Base-by-base conservation (phyloP, 2,329 filamentous ascomycete genomes). In the Cladophialophora bantiana region DNA sequence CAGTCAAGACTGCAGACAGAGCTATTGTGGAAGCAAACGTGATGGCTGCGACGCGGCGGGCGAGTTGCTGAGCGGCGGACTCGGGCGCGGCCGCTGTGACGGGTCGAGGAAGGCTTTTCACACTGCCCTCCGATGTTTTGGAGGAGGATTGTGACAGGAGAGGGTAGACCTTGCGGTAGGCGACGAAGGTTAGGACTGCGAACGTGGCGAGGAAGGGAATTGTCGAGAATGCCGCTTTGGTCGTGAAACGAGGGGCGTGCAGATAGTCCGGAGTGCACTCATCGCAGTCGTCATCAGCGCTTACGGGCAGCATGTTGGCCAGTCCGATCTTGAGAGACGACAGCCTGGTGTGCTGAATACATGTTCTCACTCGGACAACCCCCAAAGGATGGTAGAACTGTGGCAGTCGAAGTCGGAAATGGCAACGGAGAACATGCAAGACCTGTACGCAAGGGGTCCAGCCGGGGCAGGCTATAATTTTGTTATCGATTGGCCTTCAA, bases 21-120 rank as follows among this genome's bases (percentile, higher is more conserved):
- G 88, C 92, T 40, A 95, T 86, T 9, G 91, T 96, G 0, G 88
- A 85, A 6, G 91, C 89, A 77, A 96, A 96, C 1, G 90, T 88
- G 65, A 85, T 79, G 13, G 88, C 89, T 1, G 88, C 81, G 9
- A 85, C 77, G 40, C 77, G 72, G 50, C 66, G 71, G 59, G 67
- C 69, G 40, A 75, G 59, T 7, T 65, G 66, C 55, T 73, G 68
- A 36, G 70, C 68, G 75, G 62, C 74, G 74, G 69, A 65, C 65
- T 73, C 72, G n/a, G 48, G 48, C 68, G 61, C 64, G 68, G 52
- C 63, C 31, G 68, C 61, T 12, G 70, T 70, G 34, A 62, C 66
- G 10, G 69, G 67, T 36, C 68, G 62, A 40, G 67, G 68, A 31
- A 72, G 65, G 36, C 59, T 60, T 68, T 72, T 72, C 32, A 12